Conservation (phyloP, 108 stramenopile species). For the Stephanodiscus minutulus region DNA sequence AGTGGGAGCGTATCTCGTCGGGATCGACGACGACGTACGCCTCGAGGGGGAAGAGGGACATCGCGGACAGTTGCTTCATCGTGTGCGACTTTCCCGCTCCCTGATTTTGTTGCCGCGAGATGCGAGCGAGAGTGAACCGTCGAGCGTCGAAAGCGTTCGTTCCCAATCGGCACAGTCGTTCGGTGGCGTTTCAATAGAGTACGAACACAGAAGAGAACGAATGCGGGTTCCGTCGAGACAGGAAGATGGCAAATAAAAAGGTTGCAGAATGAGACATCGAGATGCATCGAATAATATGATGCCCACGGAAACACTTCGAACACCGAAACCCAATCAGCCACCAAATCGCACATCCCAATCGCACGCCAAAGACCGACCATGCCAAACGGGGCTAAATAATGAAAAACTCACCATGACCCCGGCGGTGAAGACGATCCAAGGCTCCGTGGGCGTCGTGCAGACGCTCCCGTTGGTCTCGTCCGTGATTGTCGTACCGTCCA, state of each 20-base stretch:
- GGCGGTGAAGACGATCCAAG: slow-evolving; percentile 90
- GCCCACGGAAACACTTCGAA: neutral
- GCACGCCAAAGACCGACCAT: neutral
- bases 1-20: slow-evolving; percentile 71
- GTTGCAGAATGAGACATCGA: no score
- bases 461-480: slow-evolving; percentile 66
- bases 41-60: slow-evolving; percentile 74
- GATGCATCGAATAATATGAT: no score
- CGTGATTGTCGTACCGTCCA: slow-evolving; percentile 57
- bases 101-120: slow-evolving; percentile 1
- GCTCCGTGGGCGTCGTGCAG: slow-evolving; percentile 82
- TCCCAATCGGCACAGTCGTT: no score
- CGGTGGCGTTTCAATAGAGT: no score
- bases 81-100: slow-evolving; percentile 85
- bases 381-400: neutral
- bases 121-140: no score
- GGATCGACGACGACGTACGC: slow-evolving; percentile 90
- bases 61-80: slow-evolving; percentile 62
- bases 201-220: no score
- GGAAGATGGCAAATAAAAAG: no score
- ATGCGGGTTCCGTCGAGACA: no score
- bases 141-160: no score
- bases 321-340: neutral
- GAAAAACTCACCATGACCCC: slow-evolving; percentile 78
- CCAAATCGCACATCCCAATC: neutral